Percentiles rank a stretch among this genome's conserved stretches.
Conservation (phyloP, 352 stramenopile genomes). For the Phytophthora constricta region DNA sequence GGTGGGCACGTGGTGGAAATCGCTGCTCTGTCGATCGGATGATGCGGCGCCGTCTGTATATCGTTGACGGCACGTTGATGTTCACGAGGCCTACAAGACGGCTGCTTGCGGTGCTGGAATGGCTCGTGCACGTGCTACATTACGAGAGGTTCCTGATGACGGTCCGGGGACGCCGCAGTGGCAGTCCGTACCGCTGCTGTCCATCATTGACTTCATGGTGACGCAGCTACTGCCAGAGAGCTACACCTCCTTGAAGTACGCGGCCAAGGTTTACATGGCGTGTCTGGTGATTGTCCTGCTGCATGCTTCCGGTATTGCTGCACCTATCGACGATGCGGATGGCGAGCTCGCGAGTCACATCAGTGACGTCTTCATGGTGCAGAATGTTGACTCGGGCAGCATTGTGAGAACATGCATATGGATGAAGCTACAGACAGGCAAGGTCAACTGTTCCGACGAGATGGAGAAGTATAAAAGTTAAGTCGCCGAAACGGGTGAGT, state of each 20-base stretch:
- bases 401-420: constrained; percentile 65
- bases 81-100: constrained; percentile 68
- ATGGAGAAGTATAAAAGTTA: constrained; percentile 53
- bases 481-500: constrained; percentile 48
- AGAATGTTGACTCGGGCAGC: constrained; percentile 54
- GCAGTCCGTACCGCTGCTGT: constrained; percentile 54
- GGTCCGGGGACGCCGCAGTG: constrained; percentile 47
- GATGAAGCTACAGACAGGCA: constrained; percentile 32
- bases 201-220: constrained; percentile 62
- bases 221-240: constrained; percentile 53
- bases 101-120: constrained; percentile 62
- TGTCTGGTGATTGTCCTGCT: constrained; percentile 53
- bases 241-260: constrained; percentile 68
- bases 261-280: constrained; percentile 57
- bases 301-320: constrained; percentile 25
- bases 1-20: constrained; percentile 52
- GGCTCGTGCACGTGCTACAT: constrained; percentile 56
- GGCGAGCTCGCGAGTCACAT: constrained; percentile 35
- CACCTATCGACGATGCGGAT: constrained; percentile 10
- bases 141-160: no score
- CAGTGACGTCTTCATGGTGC: constrained; percentile 22
- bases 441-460: constrained; percentile 45
- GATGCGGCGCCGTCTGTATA: constrained; percentile 26
- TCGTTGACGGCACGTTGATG: constrained; percentile 77
- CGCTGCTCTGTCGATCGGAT: constrained; percentile 10